phyloP scores from a whole-genome alignment of 176 grass and related monocot genomes.

The Rhipidocladum racemiflorum region DNA sequence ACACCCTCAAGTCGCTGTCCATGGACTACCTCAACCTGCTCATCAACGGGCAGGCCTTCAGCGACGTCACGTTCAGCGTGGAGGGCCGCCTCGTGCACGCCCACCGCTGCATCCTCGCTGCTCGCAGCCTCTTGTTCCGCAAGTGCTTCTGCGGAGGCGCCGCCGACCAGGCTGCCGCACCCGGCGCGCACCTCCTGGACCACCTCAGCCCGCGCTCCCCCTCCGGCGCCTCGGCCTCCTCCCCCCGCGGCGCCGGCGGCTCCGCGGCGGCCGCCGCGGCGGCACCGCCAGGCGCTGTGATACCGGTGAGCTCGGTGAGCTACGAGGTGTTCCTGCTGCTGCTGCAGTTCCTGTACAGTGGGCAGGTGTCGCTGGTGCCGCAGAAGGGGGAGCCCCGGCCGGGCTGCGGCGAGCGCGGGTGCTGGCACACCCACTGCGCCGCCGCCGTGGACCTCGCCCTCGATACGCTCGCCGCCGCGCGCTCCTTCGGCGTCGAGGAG shows the following conservation, averaged over 20 bases:
- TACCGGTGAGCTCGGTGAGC: slow-evolving; percentile 85
- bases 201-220: slow-evolving; percentile 68
- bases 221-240: slow-evolving; percentile 53
- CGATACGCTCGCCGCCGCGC: slow-evolving; percentile 76
- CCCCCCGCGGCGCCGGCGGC: slow-evolving; percentile 39
- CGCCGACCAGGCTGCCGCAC: slow-evolving; percentile 32
- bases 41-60: slow-evolving; percentile 99
- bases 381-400: slow-evolving; percentile 91
- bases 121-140: slow-evolving; percentile 95
- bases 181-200: slow-evolving; percentile 32
- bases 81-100: slow-evolving; percentile 94
- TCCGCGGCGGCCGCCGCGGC: neutral
- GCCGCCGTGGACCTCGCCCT: slow-evolving; percentile 97
- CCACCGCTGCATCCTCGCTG: slow-evolving; percentile 98
- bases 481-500: slow-evolving; percentile 92
- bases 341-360: slow-evolving; percentile 98
- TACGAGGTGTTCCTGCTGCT: slow-evolving; percentile 98
- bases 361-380: slow-evolving; percentile 92
- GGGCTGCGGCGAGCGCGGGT: slow-evolving; percentile 76
- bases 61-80: slow-evolving; percentile 93
- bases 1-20: slow-evolving; percentile 86
- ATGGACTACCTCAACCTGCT: slow-evolving; percentile 98
- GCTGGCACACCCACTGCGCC: slow-evolving; percentile 98
- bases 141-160: slow-evolving; percentile 87
- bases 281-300: slow-evolving; percentile 32